Evolutionary conservation across 345 rosid genomes (phyloP), one percentile per base, ranked within the genome.

Genomic region (Pugionium cornutum): DNA sequence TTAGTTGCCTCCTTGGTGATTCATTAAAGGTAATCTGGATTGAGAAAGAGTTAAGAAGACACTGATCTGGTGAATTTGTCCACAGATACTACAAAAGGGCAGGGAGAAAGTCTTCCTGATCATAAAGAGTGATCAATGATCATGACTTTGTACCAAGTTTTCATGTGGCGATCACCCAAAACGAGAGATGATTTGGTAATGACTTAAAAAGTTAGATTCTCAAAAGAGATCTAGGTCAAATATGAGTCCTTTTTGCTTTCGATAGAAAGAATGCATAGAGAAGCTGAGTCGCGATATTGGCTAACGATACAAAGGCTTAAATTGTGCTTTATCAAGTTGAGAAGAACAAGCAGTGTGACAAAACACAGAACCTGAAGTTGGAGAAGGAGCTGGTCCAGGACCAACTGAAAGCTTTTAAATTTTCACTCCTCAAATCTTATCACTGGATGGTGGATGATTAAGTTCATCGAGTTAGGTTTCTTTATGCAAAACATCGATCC

Each of bases 201-300:
- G 27, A 18, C 18, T 18, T 18, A 0, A 18, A 18, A 18, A 18
- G 18, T 18, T 18, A 18, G 18, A 18, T 18, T 18, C 18, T 18
- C 18, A 18, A 18, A 18, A 18, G 18, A 18, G 18, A 18, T 77
- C 78, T 80, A 79, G 69, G 59, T 45, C 55, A 72, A 82, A 74
- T 53, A 80, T 45, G 76, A 80, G 66, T 47, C 79, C 4, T 80
- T 68, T 72, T 60, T 70, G 69, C 35, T 65, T 85, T 52, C 78
- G 83, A 82, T 86, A 87, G 53, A 90, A 88, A 66, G 89, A 87
- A 11, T 83, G 92, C 65, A 72, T 91, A 79, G 89, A 86, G 79
- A 87, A 86, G 78, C 39, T 78, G 78, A 89, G 91, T n/a, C 77
- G 92, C 74, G 92, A 83, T 69, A 69, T 18, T 18, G 68, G 76